A percentile compares a stretch with the other conserved stretches of the same genome.
Conservation (phyloP, 495 filamentous ascomycete species). For the Emericellopsis terricola region DNA sequence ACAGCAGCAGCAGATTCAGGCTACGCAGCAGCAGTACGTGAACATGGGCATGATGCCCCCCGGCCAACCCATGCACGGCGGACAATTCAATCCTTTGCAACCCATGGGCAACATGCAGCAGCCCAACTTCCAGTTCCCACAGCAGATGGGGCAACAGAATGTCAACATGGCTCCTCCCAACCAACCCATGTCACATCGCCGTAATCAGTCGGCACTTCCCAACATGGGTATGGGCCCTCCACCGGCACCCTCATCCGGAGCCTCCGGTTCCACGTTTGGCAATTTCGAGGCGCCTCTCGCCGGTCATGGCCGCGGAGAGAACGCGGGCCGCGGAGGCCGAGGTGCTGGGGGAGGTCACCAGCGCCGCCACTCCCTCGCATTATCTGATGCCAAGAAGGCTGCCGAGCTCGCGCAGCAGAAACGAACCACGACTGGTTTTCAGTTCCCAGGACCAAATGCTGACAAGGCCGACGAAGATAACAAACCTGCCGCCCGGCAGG, state of each 20-base stretch:
- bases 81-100: slow-evolving; percentile 49
- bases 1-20: slow-evolving; percentile 95
- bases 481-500: slow-evolving; percentile 21
- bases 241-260: slow-evolving; percentile 88
- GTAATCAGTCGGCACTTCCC: slow-evolving; percentile 92
- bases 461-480: slow-evolving; percentile 37
- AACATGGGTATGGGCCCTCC: slow-evolving; percentile 89
- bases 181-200: slow-evolving; percentile 72
- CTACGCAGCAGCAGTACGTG: slow-evolving; percentile 89
- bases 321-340: slow-evolving; percentile 61
- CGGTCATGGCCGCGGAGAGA: slow-evolving; percentile 48
- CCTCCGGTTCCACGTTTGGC: slow-evolving; percentile 65
- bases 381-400: slow-evolving; percentile 94
- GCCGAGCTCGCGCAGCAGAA: slow-evolving; percentile 95
- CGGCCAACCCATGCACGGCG: slow-evolving; percentile 54
- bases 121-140: slow-evolving; percentile 79
- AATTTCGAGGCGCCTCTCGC: slow-evolving; percentile 46
- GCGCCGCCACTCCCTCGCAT: slow-evolving; percentile 81
- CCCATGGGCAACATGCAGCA: slow-evolving; percentile 66
- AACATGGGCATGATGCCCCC: slow-evolving; percentile 88
- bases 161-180: slow-evolving; percentile 57
- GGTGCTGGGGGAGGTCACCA: slow-evolving; percentile 62
- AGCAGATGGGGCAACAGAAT: slow-evolving; percentile 56
- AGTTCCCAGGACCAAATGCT: slow-evolving; percentile 55
- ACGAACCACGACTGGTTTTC: slow-evolving; percentile 79